These are phyloP conservation scores for Tremella mesenterica DNA, from an alignment of 768 basidiomycete species.

Conservation along the genomic window DNA sequence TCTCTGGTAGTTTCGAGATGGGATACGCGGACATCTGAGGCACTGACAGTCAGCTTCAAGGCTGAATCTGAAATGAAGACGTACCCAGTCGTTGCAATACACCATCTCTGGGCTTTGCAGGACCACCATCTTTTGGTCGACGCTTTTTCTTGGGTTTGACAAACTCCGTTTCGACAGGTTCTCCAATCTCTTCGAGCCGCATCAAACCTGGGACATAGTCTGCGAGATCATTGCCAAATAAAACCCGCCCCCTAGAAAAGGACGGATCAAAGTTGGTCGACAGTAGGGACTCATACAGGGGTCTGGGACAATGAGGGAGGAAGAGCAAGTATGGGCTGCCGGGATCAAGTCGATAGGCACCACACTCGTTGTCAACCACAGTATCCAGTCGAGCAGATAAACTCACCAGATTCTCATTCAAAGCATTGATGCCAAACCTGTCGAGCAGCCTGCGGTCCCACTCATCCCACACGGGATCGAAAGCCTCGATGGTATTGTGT, in stretches of 20 bases:
- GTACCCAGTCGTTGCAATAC: conserved; percentile 29
- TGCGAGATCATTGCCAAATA: conserved; percentile 32
- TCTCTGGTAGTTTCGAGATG: conserved; percentile 24
- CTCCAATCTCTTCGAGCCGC: background rate
- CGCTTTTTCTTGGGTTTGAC: conserved; percentile 34
- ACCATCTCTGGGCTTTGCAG: conserved; percentile 12
- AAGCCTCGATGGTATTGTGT: conserved; percentile 14
- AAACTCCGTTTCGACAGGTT: conserved; percentile 14
- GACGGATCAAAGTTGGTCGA: conserved; percentile 15
- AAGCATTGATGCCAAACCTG: conserved; percentile 4
- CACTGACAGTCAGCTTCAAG: conserved; percentile 17
- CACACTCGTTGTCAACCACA: conserved; percentile 11
- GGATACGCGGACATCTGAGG: conserved; percentile 16
- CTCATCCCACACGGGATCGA: conserved; percentile 30
- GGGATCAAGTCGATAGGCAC: conserved; percentile 14
- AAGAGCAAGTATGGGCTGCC: conserved; percentile 25
- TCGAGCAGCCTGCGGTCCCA: conserved; percentile 15
- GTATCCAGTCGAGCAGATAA: background rate
- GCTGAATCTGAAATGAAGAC: background rate
- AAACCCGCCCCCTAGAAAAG: conserved; percentile 7
- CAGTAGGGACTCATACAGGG: conserved; percentile 29
- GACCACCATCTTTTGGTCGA: conserved; percentile 11
- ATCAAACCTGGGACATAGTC: conserved; percentile 27
- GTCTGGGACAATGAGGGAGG: conserved; percentile 29
- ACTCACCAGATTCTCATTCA: conserved; percentile 30